phyloP scores from a whole-genome alignment of 176 grass and related monocot species.

The Stipa capillata region DNA sequence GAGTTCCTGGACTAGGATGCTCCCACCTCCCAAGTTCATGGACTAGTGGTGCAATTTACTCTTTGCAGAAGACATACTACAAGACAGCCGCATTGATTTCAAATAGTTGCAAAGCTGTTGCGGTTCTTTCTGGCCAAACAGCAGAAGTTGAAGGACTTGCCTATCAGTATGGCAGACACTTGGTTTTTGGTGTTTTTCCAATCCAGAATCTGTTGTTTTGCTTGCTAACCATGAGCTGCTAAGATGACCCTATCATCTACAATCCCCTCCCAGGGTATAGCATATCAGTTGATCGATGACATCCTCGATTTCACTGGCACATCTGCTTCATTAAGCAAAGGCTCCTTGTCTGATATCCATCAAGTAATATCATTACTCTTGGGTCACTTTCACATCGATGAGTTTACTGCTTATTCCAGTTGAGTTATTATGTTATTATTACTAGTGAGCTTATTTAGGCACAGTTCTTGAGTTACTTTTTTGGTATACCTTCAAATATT shows the following conservation, averaged over 20 bases:
- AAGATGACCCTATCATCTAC: not conserved
- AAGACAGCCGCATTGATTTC: constrained; percentile 89
- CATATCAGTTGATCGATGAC: constrained; percentile 85
- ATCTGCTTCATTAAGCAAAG: constrained; percentile 66
- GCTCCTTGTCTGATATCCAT: constrained; percentile 66
- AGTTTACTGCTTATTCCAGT: not conserved
- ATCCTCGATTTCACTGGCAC: constrained; percentile 92
- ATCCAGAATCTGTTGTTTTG: not conserved
- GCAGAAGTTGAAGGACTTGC: constrained; percentile 62
- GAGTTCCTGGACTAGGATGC: too few species aligned
- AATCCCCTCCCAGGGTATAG: constrained; percentile 52
- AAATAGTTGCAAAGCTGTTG: constrained; percentile 84
- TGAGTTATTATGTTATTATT: not conserved
- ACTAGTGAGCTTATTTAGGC: not conserved
- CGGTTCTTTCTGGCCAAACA: constrained; percentile 65
- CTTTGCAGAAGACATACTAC: constrained; percentile 88
- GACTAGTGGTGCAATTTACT: too few species aligned
- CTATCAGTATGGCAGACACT: constrained; percentile 75
- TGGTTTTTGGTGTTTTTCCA: constrained; percentile 42
- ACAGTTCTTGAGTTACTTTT: not conserved
- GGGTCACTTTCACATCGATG: not conserved
- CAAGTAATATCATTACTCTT: constrained; percentile 49
- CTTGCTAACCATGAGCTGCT: not conserved
- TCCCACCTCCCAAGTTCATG: too few species aligned
- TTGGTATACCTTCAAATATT: not conserved